Percentiles rank a stretch among this genome's conserved stretches.
Conservation (phyloP, 2,329 filamentous ascomycete species). For the Cordyceps javanica region DNA sequence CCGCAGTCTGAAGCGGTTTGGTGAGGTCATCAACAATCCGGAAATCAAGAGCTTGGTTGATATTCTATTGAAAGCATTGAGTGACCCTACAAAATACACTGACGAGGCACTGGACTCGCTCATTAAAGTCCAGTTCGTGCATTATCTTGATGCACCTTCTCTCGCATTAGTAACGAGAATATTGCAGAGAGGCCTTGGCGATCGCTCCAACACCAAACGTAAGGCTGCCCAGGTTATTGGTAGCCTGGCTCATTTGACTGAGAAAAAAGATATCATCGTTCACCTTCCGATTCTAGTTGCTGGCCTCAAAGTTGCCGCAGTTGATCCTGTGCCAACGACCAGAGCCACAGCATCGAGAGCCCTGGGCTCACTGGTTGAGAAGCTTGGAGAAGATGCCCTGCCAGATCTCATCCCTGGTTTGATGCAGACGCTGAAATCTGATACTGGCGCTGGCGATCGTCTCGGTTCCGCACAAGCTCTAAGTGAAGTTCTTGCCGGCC, state of each 20-base stretch:
- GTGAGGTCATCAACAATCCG: constrained; percentile 96
- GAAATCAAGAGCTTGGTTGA: constrained; percentile 91
- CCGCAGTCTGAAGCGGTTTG: constrained; percentile 92
- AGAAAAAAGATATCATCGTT: constrained; percentile 85
- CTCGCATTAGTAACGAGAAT: constrained; percentile 92
- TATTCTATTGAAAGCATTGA: constrained; percentile 90
- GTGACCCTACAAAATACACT: constrained; percentile 94
- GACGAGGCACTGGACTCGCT: constrained; percentile 89
- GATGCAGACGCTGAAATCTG: constrained; percentile 96
- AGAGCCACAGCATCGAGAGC: constrained; percentile 94
- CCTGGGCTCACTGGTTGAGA: constrained; percentile 93
- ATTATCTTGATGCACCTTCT: constrained; percentile 96
- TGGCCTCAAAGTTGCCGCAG: constrained; percentile 79
- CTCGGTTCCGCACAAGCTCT: constrained; percentile 94
- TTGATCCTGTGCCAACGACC: constrained; percentile 94
- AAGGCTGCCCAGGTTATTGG: constrained; percentile 98
- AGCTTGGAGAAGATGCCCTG: constrained; percentile 91
- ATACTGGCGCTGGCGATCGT: constrained; percentile 92
- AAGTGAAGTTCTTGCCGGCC: constrained; percentile 88
- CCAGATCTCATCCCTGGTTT: constrained; percentile 96
- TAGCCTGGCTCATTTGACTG: constrained; percentile 92
- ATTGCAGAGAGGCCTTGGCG: constrained; percentile 82
- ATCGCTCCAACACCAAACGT: constrained; percentile 89
- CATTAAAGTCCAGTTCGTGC: constrained; percentile 97
- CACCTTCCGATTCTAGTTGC: constrained; percentile 90